Percentiles rank a stretch among this genome's conserved stretches.
phyloP scores from a whole-genome alignment of 2,329 filamentous ascomycete genomes.

The Aspergillus melleus region DNA sequence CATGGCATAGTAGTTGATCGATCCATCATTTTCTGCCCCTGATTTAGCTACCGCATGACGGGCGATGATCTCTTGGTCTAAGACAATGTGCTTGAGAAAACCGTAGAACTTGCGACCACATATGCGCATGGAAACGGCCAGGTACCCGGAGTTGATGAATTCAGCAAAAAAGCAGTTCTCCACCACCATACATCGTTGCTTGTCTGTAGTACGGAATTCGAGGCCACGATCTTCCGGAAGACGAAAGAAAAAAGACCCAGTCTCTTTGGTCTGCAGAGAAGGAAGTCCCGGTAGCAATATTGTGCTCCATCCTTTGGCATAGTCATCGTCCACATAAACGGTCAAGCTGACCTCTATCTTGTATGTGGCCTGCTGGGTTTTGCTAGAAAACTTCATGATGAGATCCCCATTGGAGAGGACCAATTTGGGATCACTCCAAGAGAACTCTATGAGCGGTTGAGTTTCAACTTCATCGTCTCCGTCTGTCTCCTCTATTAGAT shows the following conservation, averaged over 20 bases:
- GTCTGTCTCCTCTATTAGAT: not conserved
- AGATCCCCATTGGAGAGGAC: not conserved
- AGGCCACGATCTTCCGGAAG: slow-evolving; percentile 28
- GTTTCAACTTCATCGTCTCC: not conserved
- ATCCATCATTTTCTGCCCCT: slow-evolving; percentile 5
- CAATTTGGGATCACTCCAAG: not conserved
- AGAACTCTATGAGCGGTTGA: not conserved
- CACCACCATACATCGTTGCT: slow-evolving; percentile 26
- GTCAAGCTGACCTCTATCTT: not conserved
- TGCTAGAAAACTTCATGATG: not conserved
- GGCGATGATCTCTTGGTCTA: slow-evolving; percentile 26
- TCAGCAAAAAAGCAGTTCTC: slow-evolving; percentile 34
- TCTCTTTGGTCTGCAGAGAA: slow-evolving; percentile 21
- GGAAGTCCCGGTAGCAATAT: slow-evolving; percentile 32
- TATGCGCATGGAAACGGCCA: slow-evolving; percentile 29
- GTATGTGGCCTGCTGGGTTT: not conserved
- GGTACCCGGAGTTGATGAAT: slow-evolving; percentile 21
- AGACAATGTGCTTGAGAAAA: slow-evolving; percentile 29
- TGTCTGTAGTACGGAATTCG: slow-evolving; percentile 29
- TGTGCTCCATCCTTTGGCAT: slow-evolving; percentile 26
- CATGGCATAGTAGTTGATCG: slow-evolving; percentile 27
- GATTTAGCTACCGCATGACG: not conserved
- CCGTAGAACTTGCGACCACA: slow-evolving; percentile 30
- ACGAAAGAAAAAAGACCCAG: slow-evolving; percentile 30
- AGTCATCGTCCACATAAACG: not conserved